phyloP scores from a whole-genome alignment of 768 basidiomycete species.

The Pulveroboletus sp. region DNA sequence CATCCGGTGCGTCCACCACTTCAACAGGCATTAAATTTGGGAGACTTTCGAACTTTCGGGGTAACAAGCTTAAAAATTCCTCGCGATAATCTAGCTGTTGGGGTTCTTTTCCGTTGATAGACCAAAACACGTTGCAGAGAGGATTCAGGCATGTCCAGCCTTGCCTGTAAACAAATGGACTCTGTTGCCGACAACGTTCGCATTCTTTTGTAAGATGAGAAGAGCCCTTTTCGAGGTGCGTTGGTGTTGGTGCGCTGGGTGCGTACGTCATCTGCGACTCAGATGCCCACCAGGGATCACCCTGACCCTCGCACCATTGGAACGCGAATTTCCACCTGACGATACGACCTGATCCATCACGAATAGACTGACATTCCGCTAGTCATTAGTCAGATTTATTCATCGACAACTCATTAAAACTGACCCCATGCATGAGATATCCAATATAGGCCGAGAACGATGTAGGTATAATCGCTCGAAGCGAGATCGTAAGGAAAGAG shows the following conservation, averaged over 20 bases:
- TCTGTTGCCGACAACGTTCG: conserved; percentile 38
- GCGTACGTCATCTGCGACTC: not conserved
- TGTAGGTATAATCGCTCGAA: conserved; percentile 47
- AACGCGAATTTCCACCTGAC: conserved; percentile 82
- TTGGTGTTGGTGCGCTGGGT: not conserved
- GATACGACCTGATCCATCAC: conserved; percentile 49
- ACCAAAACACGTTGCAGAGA: conserved; percentile 58
- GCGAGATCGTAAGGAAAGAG: conserved; percentile 70
- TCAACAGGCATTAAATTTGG: conserved; percentile 40
- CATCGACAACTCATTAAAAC: conserved; percentile 3
- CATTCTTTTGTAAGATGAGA: conserved; percentile 32
- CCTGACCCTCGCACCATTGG: conserved; percentile 79
- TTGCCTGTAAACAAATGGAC: conserved; percentile 52
- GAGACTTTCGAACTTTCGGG: conserved; percentile 30
- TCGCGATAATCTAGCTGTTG: conserved; percentile 45
- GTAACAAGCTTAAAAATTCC: conserved; percentile 42
- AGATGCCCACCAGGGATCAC: conserved; percentile 48
- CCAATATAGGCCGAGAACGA: conserved; percentile 58
- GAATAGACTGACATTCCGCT: conserved; percentile 61
- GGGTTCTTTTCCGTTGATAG: conserved; percentile 25
- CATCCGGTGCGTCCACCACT: conserved; percentile 24
- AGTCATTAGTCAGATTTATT: conserved; percentile 14
- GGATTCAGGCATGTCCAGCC: conserved; percentile 67
- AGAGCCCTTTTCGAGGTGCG: not conserved
- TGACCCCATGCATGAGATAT: conserved; percentile 59